Percentiles rank a stretch among this genome's conserved stretches.
Evolutionary conservation across 169 alveolate species (phyloP).

Genomic region (Plasmodium chabaudi): DNA sequence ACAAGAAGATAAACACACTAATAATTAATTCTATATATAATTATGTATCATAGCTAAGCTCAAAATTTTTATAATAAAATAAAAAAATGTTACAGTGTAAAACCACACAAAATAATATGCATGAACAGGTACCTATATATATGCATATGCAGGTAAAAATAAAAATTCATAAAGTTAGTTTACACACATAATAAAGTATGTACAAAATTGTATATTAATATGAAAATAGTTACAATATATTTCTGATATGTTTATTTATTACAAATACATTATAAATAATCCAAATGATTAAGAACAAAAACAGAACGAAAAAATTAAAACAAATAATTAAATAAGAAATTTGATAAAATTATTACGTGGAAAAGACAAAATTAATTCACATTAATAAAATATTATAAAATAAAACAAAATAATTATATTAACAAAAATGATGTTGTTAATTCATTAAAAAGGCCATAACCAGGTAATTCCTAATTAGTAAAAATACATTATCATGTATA

Average conservation of each 20-base stretch:
- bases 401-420: conserved; percentile 22
- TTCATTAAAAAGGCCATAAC: conserved; percentile 1
- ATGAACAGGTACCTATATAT: neutral
- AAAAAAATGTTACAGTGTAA: neutral
- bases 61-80: neutral
- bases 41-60: conserved; percentile 1
- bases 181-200: neutral
- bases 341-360: conserved; percentile 42
- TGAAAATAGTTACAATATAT: conserved; percentile 9
- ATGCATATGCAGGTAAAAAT: neutral
- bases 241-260: neutral
- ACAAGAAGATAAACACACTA: neutral
- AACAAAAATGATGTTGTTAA: conserved; percentile 3
- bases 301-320: conserved; percentile 28
- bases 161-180: conserved; percentile 6
- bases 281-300: neutral
- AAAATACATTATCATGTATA: neutral
- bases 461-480: neutral
- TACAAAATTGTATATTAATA: conserved; percentile 1
- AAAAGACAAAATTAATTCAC: conserved; percentile 11
- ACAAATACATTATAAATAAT: neutral
- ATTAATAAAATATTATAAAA: conserved; percentile 7
- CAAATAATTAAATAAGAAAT: conserved; percentile 51
- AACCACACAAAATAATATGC: conserved; percentile 1
- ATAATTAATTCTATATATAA: neutral